Conservation (phyloP, 176 grass and related monocot species). For the Oryza meridionalis region DNA sequence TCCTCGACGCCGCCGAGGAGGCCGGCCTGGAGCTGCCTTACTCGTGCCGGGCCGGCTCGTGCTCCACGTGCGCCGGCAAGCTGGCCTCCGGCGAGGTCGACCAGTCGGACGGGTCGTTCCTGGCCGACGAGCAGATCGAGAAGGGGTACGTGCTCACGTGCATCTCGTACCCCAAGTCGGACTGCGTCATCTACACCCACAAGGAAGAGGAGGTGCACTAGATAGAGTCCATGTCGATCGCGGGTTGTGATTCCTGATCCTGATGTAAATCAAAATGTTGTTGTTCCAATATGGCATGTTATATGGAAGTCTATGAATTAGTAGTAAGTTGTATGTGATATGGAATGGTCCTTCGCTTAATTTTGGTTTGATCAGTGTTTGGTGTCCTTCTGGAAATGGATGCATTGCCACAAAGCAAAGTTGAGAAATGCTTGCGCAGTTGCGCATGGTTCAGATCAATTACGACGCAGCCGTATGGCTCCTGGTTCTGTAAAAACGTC, state of each 20-base stretch:
- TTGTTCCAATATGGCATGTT: not conserved
- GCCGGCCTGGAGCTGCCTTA: constrained; percentile 82
- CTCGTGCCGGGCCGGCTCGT: constrained; percentile 76
- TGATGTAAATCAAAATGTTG: not conserved
- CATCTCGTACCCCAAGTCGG: constrained; percentile 53
- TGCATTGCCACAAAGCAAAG: not conserved
- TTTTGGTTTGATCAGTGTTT: not conserved
- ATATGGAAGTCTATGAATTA: not conserved
- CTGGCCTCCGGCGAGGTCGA: constrained; percentile 67
- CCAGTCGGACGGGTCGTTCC: constrained; percentile 85
- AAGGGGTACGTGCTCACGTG: constrained; percentile 77
- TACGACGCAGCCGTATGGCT: not conserved
- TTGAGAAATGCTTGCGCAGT: not conserved
- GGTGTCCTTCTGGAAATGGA: not conserved
- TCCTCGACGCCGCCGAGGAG: constrained; percentile 66
- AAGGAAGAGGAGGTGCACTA: constrained; percentile 69
- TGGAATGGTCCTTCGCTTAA: not conserved
- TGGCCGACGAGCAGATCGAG: constrained; percentile 59
- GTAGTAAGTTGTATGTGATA: not conserved
- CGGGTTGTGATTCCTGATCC: not conserved
- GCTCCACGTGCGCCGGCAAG: constrained; percentile 69
- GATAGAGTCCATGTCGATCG: not conserved
- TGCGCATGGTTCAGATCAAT: not conserved
- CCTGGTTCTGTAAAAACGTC: not conserved
- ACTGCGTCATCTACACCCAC: constrained; percentile 78